These are phyloP conservation scores for Pseudofabraea citricarpa DNA, from an alignment of 2,329 filamentous ascomycete genomes.

Conservation along the genomic window DNA sequence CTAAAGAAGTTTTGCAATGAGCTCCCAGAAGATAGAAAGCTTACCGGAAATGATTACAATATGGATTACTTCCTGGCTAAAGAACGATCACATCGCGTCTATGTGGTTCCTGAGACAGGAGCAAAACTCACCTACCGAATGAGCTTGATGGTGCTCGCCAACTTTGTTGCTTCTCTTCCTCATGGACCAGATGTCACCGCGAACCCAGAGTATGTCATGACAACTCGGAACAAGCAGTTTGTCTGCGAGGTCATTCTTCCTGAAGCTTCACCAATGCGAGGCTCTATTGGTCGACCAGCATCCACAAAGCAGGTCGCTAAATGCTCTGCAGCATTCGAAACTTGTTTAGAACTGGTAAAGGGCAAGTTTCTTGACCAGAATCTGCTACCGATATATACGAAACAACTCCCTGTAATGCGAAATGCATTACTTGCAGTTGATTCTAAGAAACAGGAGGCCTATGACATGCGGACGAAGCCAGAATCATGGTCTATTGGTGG, in stretches of 20 bases:
- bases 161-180: constrained; percentile 68
- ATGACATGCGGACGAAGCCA: constrained; percentile 77
- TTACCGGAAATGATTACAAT: constrained; percentile 55
- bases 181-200: constrained; percentile 32
- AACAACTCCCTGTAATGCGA: constrained; percentile 72
- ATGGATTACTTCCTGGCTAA: constrained; percentile 50
- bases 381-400: constrained; percentile 68
- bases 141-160: constrained; percentile 65
- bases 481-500: constrained; percentile 58
- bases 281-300: constrained; percentile 57
- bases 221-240: constrained; percentile 52
- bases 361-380: constrained; percentile 66
- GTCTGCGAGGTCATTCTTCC: constrained; percentile 78
- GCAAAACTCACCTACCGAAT: constrained; percentile 76
- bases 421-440: constrained; percentile 82
- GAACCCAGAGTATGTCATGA: constrained; percentile 57
- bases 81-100: constrained; percentile 34
- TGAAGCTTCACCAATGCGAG: constrained; percentile 64
- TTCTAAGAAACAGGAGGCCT: constrained; percentile 67
- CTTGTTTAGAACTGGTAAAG: constrained; percentile 65
- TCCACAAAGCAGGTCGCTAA: constrained; percentile 74
- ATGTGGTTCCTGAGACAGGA: constrained; percentile 60
- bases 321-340: constrained; percentile 82
- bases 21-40: constrained; percentile 68
- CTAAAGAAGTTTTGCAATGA: constrained; percentile 73